Base-by-base conservation (phyloP, 2,329 filamentous ascomycete species). In the Diaporthe australafricana region DNA sequence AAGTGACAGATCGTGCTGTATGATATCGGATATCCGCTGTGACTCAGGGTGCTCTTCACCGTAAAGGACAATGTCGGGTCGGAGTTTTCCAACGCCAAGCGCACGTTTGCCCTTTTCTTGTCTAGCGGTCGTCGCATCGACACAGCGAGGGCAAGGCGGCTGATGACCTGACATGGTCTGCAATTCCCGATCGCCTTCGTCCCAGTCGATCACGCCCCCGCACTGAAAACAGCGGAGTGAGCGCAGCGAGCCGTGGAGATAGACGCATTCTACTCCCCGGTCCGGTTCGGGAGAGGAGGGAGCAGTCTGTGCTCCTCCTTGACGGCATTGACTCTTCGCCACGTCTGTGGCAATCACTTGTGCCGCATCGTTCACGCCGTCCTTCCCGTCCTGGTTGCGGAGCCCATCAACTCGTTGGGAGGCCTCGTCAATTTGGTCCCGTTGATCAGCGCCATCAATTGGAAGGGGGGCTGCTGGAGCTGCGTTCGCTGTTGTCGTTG, bases 11-110 rank as follows among this genome's bases (percentile, higher is more conserved):
- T 94, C 92, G 72, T 93, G 90, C 17, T 91, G 90, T 17, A 93
- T 87, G 16, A 94, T 88, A 2, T 89, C 89, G 27, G 90, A 91
- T 74, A 94, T 92, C 6, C 92, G 84, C 72, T 93, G 89, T 2
- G 90, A 89, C 40, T 88, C 88, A 0, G 92, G 92, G 75, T 94
- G 91, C 67, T 93, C 91, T 78, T 94, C 92, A 27, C 92, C 92
- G 77, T 94, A 94, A 0, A 94, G 83, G 1, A 94, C 92, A 76
- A 94, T 92, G 76, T 94, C 91, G 0, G 92, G 92, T 48, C 92
- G 85, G 22, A 94, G 83, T 73, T 91, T 90, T 42, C 92, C 92
- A 3, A 93, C 87, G 4, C 90, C 90, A 7, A 93, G 83, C 0
- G 89, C 90, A 72, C 92, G 86, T 77, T 93, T 92, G 16, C 92